Base-by-base conservation (phyloP, 805 yeast species). In the Ogataea haglerorum region DNA sequence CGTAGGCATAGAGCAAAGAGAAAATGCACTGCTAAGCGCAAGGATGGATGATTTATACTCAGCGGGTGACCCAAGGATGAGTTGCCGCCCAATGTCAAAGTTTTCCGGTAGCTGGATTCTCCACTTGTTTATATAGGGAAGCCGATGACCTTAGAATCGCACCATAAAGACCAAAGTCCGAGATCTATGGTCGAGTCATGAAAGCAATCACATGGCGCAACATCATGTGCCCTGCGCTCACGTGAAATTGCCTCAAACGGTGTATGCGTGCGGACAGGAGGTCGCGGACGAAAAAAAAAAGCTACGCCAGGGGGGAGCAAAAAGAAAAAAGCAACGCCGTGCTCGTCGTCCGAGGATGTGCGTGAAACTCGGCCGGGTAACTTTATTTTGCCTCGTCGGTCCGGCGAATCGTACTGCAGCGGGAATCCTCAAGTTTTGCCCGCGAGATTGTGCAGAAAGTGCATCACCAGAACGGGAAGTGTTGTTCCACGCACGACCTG, bases 1-100 rank as follows among this genome's bases (percentile, higher is more conserved):
- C 12, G 42, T 19, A 15, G 29, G 37, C 42, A 38, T 38, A 28
- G 36, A 33, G 28, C 27, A 21, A 31, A 38, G 33, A 31, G 27
- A 38, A 26, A 23, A 24, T 18, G 15, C 13, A 22, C 3, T n/a
- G 15, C 24, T 2, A 18, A 10, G 19, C 18, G 19, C 31, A 17
- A 14, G n/a, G n/a, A 16, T n/a, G 10, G 30, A 19, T 10, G 41
- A 31, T 38, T 19, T 38, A 38, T 31, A 31, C 30, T 31, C 41
- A 38, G 40, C 35, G 36, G 36, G 26, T 14, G 23, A 3, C 16
- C 14, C 15, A 15, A 15, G 28, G 31, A 22, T 30, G 21, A 29
- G 4, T 29, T 29, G 15, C 17, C 19, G 19, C 19, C 31, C 19
- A 17, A 29, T 15, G 15, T 15, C 17, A 15, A 17, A 29, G 19